phyloP scores from a whole-genome alignment of 2,329 filamentous ascomycete species.

The Talaromyces albobiverticillius region DNA sequence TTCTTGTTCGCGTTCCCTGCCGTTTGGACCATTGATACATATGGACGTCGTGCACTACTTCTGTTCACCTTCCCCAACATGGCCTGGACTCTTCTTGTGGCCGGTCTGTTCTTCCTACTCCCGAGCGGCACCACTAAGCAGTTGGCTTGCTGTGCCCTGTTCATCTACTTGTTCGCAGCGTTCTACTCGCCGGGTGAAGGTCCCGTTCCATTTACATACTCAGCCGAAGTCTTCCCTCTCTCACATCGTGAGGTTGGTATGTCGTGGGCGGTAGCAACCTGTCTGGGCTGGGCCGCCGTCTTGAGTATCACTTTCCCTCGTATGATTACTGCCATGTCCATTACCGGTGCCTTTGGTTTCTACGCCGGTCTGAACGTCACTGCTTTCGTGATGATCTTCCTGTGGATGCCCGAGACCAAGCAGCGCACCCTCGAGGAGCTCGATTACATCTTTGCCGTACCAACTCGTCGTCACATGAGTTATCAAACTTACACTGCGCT shows the following conservation, averaged over 20 bases:
- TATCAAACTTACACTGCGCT: slow-evolving; percentile 58
- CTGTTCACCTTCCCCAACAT: slow-evolving; percentile 67
- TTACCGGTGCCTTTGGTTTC: slow-evolving; percentile 1
- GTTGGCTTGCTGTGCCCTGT: slow-evolving; percentile 56
- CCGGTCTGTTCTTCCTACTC: slow-evolving; percentile 59
- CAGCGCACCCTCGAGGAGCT: slow-evolving; percentile 57
- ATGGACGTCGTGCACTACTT: slow-evolving; percentile 60
- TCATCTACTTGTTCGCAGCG: slow-evolving; percentile 63
- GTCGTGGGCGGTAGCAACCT: slow-evolving; percentile 45
- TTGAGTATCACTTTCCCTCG: slow-evolving; percentile 51
- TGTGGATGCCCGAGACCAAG: slow-evolving; percentile 58
- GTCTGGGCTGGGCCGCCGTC: slow-evolving; percentile 48
- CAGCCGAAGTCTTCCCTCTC: slow-evolving; percentile 55
- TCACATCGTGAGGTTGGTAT: slow-evolving; percentile 50
- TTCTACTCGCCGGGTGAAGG: slow-evolving; percentile 66
- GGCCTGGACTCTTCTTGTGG: slow-evolving; percentile 64
- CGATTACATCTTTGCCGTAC: slow-evolving; percentile 59
- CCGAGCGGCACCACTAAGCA: slow-evolving; percentile 40
- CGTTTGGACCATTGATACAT: slow-evolving; percentile 65
- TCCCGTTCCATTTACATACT: slow-evolving; percentile 52
- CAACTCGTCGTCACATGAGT: slow-evolving; percentile 54
- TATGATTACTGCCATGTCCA: slow-evolving; percentile 43
- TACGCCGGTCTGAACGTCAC: slow-evolving; percentile 55
- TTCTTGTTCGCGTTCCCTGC: slow-evolving; percentile 65
- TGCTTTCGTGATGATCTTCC: slow-evolving; percentile 62